Conservation (phyloP, 1,284 basidiomycete species). For the Acaromyces ingoldii region DNA sequence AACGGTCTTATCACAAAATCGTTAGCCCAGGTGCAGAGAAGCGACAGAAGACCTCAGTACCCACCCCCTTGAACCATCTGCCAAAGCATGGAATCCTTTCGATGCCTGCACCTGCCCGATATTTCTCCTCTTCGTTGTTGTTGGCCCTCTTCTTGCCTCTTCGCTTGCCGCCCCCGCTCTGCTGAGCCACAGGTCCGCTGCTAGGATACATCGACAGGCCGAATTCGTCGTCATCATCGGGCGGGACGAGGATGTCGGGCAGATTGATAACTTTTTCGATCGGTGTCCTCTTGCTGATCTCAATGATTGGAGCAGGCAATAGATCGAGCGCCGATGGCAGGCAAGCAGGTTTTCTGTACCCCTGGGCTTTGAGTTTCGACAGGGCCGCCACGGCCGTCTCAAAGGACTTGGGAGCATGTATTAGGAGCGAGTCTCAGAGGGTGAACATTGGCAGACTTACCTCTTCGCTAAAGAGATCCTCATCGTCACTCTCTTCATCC, state of each 20-base stretch:
- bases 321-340: constrained; percentile 37
- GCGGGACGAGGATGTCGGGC: constrained; percentile 39
- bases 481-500: too few species aligned
- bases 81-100: constrained; percentile 22
- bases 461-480: constrained; percentile 31
- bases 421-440: background rate
- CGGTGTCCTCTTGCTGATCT: constrained; percentile 5
- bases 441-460: background rate
- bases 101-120: constrained; percentile 34
- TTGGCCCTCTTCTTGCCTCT: constrained; percentile 55
- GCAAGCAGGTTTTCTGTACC: constrained; percentile 31
- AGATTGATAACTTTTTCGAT: constrained; percentile 17
- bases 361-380: constrained; percentile 16
- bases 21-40: background rate
- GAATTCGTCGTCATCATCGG: constrained; percentile 33
- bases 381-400: constrained; percentile 36
- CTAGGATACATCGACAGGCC: background rate
- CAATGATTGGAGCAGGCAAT: constrained; percentile 36
- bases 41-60: background rate
- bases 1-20: constrained; percentile 60
- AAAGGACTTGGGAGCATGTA: constrained; percentile 17
- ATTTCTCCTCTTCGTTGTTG: constrained; percentile 65
- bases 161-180: constrained; percentile 9
- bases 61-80: constrained; percentile 35
- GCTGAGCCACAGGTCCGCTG: background rate